phyloP scores from a whole-genome alignment of 495 filamentous ascomycete genomes.

The Aspergillus taichungensis region DNA sequence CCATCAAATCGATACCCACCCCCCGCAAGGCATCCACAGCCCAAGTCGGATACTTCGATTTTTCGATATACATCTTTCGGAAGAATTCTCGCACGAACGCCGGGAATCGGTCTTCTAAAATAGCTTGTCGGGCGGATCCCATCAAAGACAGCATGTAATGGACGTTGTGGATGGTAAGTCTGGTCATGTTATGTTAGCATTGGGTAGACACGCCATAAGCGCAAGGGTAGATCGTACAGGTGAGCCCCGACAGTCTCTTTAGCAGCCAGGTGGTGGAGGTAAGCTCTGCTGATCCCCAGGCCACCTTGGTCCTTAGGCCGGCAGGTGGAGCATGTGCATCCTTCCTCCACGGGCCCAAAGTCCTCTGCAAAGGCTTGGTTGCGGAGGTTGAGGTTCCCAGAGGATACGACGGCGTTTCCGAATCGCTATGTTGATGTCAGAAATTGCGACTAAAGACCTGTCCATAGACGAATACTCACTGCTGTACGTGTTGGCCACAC shows the following conservation, averaged over 20 bases:
- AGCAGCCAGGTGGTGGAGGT: slow-evolving; percentile 79
- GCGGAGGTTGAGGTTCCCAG: slow-evolving; percentile 75
- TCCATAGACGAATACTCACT: slow-evolving; percentile 23
- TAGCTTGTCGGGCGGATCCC: slow-evolving; percentile 62
- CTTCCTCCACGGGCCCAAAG: slow-evolving; percentile 73
- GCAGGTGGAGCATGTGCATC: slow-evolving; percentile 74
- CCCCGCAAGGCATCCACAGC: slow-evolving; percentile 69
- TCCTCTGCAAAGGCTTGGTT: slow-evolving; percentile 67
- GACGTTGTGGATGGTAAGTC: slow-evolving; percentile 91
- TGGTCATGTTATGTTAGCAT: slow-evolving; percentile 16
- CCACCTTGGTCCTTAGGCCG: slow-evolving; percentile 57
- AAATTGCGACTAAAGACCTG: background rate
- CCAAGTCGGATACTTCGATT: slow-evolving; percentile 67
- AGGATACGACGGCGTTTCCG: slow-evolving; percentile 80
- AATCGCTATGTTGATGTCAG: slow-evolving; percentile 49
- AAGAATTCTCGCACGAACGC: slow-evolving; percentile 75
- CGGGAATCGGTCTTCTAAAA: slow-evolving; percentile 75
- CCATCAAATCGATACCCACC: slow-evolving; percentile 78
- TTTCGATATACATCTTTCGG: slow-evolving; percentile 59
- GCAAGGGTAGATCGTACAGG: slow-evolving; percentile 38
- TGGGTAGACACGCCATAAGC: background rate
- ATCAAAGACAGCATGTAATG: slow-evolving; percentile 82
- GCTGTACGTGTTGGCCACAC: slow-evolving; percentile 97
- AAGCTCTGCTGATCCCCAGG: slow-evolving; percentile 78
- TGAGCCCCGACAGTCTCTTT: slow-evolving; percentile 97